Evolutionary conservation across 495 filamentous ascomycete genomes (phyloP), one percentile per base, ranked within the genome.

Genomic region (Podospora sp.): DNA sequence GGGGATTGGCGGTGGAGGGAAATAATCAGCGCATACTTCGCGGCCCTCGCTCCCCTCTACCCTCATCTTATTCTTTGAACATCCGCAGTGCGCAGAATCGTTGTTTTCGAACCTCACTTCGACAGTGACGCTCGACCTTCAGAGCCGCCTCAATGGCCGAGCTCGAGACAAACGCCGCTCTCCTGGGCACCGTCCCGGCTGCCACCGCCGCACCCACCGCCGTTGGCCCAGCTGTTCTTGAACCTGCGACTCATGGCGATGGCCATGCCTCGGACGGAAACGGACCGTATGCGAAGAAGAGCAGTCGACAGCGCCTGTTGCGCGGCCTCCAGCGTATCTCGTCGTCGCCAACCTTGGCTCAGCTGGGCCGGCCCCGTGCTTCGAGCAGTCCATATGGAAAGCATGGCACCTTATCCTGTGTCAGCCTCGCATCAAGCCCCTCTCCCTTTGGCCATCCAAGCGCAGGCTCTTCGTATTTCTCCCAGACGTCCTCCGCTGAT

Each of bases 281-380:
- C 61, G 87, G 88, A 49, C 79, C 77, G 51, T 80, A 82, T 12
- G 77, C 79, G 8, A 95, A 92, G 78, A 82, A 88, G 57, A 93
- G 89, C 75, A 89, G 91, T 24, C 86, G 91, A 35, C 87, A 89
- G 64, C 88, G 88, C 60, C 79, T 98, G 50, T 78, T 97, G 22
- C 89, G 92, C 66, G 88, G 87, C 58, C 84, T 99, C 58, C 89
- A 96, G 71, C 91, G 93, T 51, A 95, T 98, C 66, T 91, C 93
- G 18, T 97, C 95, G 1, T 93, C 91, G 1, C 90, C 92, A 11
- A 90, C 91, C 24, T 80, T 98, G 27, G 78, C 85, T 33, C 87
- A 88, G 61, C 75, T 89, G 58, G 83, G 87, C 27, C 86, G 90
- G 68, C 83, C 89, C 71, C 81, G 90, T 69, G 85, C 86, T 64